These are phyloP conservation scores for Crotalaria pallida DNA, from an alignment of 306 rosid species.

Conservation along the genomic window DNA sequence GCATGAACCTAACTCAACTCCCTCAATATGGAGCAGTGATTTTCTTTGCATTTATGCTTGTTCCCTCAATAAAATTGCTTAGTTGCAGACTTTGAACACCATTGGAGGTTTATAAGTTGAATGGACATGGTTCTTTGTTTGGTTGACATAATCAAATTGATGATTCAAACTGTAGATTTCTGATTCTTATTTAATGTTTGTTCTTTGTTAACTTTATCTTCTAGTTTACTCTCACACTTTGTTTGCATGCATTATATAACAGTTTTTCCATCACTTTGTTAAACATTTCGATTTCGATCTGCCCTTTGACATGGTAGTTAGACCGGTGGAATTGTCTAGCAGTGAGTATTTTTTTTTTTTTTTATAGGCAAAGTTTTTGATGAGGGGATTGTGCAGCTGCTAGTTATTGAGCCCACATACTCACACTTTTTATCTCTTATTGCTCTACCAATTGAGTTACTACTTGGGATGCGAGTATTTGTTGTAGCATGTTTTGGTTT, in stretches of 20 bases:
- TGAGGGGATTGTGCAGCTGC: no score
- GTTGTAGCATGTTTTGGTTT: background rate
- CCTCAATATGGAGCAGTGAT: slow-evolving; percentile 19
- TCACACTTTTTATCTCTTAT: no score
- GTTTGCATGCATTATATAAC: background rate
- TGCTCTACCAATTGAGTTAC: no score
- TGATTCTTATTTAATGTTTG: slow-evolving; percentile 5
- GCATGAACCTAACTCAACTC: slow-evolving; percentile 3
- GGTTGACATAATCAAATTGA: slow-evolving; percentile 17
- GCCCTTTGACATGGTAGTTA: background rate
- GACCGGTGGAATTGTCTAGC: slow-evolving; percentile 1
- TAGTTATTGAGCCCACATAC: no score
- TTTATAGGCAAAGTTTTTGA: no score
- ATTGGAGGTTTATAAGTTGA: slow-evolving; percentile 19
- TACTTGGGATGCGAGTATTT: no score
- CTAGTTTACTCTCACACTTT: background rate
- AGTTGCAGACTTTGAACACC: slow-evolving; percentile 32
- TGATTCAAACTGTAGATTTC: background rate
- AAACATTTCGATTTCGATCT: slow-evolving; percentile 6
- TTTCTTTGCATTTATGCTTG: slow-evolving; percentile 28
- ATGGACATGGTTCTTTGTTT: slow-evolving; percentile 16
- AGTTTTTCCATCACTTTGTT: background rate
- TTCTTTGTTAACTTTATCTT: background rate
- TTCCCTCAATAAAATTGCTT: slow-evolving; percentile 45
- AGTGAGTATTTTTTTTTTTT: no score